Evolutionary conservation across 176 grass and related monocot species (phyloP).

Genomic region (Saccharum officinarum): DNA sequence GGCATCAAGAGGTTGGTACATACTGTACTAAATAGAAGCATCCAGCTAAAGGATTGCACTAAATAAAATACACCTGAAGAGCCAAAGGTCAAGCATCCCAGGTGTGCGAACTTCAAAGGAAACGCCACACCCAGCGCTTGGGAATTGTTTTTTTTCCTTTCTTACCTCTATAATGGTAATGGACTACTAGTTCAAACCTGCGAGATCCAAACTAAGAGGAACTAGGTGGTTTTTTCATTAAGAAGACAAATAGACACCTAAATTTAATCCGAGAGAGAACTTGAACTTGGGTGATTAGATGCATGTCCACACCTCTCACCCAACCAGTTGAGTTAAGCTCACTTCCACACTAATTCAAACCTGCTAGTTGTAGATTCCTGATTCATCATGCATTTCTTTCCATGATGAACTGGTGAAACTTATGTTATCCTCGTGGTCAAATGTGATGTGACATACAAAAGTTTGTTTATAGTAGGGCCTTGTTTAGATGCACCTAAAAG

Average conservation of each 20-base stretch:
- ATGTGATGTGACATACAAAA: background rate
- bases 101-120: background rate
- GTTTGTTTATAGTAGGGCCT: background rate
- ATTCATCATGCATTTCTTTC: background rate
- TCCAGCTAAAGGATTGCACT: background rate
- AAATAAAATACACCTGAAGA: constrained; percentile 31
- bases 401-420: background rate
- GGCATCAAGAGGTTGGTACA: background rate
- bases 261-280: no score
- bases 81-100: constrained; percentile 30
- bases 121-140: no score
- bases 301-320: no score
- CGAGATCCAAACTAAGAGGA: no score
- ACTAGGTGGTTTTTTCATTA: no score
- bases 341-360: no score
- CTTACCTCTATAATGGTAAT: no score
- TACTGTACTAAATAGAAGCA: background rate
- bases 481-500: no score
- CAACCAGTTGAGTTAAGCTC: no score
- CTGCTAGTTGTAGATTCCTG: background rate
- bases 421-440: background rate
- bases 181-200: background rate
- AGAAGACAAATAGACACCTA: no score
- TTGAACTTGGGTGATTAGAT: no score
- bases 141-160: no score